Percentiles rank a stretch among this genome's conserved stretches.
Conservation (phyloP, 768 basidiomycete species). For the Asterophora parasitica region DNA sequence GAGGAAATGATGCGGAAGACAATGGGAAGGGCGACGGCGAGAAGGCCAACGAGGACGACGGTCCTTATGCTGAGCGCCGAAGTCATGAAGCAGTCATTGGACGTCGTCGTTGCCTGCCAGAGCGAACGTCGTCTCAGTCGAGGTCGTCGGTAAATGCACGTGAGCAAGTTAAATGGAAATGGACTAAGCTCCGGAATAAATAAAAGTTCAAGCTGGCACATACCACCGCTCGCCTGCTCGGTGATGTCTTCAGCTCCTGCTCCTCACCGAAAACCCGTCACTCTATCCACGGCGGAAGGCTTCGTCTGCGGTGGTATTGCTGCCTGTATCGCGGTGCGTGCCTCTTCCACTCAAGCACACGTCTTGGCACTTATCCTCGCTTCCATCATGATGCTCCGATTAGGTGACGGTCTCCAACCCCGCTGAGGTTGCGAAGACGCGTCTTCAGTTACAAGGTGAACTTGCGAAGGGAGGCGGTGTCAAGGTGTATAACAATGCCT, state of each 20-base stretch:
- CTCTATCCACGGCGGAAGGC: slow-evolving; percentile 66
- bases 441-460: slow-evolving; percentile 94
- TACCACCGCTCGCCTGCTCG: not conserved
- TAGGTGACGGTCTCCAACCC: slow-evolving; percentile 81
- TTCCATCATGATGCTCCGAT: slow-evolving; percentile 10
- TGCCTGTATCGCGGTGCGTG: slow-evolving; percentile 81
- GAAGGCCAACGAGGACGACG: slow-evolving; percentile 52
- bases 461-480: slow-evolving; percentile 66
- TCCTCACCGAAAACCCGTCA: slow-evolving; percentile 17
- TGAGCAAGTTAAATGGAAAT: too few relatives aligned
- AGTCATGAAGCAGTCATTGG: slow-evolving; percentile 25
- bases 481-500: slow-evolving; percentile 83
- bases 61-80: slow-evolving; percentile 42
- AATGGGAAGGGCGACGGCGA: slow-evolving; percentile 55
- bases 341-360: not conserved
- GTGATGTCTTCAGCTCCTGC: slow-evolving; percentile 12
- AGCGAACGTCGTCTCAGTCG: not conserved
- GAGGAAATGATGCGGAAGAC: slow-evolving; percentile 57
- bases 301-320: slow-evolving; percentile 90
- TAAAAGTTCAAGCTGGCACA: too few relatives aligned
- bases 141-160: slow-evolving; percentile 6
- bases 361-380: not conserved
- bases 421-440: slow-evolving; percentile 87
- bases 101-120: not conserved
- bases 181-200: not conserved